Evolutionary conservation across 306 rosid genomes (phyloP).

Genomic region (Acacia crassicarpa): DNA sequence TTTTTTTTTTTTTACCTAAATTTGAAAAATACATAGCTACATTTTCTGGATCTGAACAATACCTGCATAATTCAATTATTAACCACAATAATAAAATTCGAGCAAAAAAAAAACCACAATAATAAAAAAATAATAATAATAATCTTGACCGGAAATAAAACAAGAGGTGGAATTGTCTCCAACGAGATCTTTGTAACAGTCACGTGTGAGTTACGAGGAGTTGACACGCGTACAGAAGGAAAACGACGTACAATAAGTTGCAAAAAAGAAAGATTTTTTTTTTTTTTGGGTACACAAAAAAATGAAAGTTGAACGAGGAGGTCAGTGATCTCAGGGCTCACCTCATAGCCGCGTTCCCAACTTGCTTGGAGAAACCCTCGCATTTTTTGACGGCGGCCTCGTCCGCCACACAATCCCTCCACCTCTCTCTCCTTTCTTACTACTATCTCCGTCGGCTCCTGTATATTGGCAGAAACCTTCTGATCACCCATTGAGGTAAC

Average conservation of each 20-base stretch:
- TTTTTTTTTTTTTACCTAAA: not conserved
- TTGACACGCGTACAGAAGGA: conserved; percentile 5
- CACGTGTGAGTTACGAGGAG: conserved; percentile 17
- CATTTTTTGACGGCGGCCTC: conserved; percentile 31
- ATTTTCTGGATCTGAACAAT: too few relatives aligned
- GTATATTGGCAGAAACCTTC: conserved; percentile 21
- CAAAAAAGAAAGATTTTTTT: too few relatives aligned
- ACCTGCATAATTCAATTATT: too few relatives aligned
- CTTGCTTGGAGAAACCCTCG: conserved; percentile 48
- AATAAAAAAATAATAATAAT: too few relatives aligned
- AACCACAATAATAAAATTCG: too few relatives aligned
- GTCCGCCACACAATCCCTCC: conserved; percentile 4
- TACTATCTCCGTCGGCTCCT: not conserved
- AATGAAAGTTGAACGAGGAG: not conserved
- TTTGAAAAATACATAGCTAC: too few relatives aligned
- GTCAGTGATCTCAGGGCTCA: conserved; percentile 30
- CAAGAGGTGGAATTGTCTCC: not conserved
- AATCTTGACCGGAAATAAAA: not conserved
- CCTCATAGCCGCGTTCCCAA: conserved; percentile 43
- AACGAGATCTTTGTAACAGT: not conserved
- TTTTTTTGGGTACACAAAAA: not conserved
- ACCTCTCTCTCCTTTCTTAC: not conserved
- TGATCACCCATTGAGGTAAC: conserved; percentile 39
- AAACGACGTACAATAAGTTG: not conserved
- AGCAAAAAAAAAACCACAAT: too few relatives aligned